phyloP scores from a whole-genome alignment of 2,329 filamentous ascomycete species.

The Stylonectria norvegica region DNA sequence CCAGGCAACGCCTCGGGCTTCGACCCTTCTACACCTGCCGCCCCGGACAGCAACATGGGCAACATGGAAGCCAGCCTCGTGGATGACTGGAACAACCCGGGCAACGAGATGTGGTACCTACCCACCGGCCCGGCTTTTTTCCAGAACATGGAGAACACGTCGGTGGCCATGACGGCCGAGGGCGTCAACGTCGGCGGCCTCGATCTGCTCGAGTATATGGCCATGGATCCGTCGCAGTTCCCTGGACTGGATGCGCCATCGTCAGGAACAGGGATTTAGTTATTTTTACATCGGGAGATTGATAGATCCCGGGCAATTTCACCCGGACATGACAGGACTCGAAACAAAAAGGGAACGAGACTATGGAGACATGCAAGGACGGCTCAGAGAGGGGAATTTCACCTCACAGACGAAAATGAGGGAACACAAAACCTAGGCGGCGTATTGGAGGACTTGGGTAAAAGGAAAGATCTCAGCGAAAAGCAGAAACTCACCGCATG shows the following conservation, averaged over 20 bases:
- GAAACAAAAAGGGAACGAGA: too few relatives aligned
- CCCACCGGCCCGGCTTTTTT: slow-evolving; percentile 62
- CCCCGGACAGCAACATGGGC: slow-evolving; percentile 26
- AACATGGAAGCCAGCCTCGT: slow-evolving; percentile 43
- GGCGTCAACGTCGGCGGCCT: slow-evolving; percentile 65
- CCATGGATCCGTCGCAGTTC: slow-evolving; percentile 51
- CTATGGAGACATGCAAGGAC: too few relatives aligned
- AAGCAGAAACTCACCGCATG: too few relatives aligned
- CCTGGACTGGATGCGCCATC: slow-evolving; percentile 34
- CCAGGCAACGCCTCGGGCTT: slow-evolving; percentile 48
- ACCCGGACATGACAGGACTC: too few relatives aligned
- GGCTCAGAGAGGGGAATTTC: too few relatives aligned
- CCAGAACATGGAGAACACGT: slow-evolving; percentile 59
- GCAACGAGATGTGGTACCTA: slow-evolving; percentile 65
- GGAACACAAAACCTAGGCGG: too few relatives aligned
- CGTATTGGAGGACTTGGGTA: too few relatives aligned
- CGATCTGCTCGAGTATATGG: slow-evolving; percentile 66
- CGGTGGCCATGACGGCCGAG: slow-evolving; percentile 64
- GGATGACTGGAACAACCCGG: slow-evolving; percentile 53
- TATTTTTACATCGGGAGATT: too few relatives aligned
- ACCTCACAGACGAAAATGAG: too few relatives aligned
- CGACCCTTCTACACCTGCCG: slow-evolving; percentile 48
- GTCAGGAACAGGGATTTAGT: too few relatives aligned
- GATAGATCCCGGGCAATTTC: too few relatives aligned
- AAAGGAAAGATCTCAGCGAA: too few relatives aligned